A percentile compares a stretch with the other conserved stretches of the same genome.
Conservation (phyloP, 2,329 filamentous ascomycete genomes). For the Metarhizium album region DNA sequence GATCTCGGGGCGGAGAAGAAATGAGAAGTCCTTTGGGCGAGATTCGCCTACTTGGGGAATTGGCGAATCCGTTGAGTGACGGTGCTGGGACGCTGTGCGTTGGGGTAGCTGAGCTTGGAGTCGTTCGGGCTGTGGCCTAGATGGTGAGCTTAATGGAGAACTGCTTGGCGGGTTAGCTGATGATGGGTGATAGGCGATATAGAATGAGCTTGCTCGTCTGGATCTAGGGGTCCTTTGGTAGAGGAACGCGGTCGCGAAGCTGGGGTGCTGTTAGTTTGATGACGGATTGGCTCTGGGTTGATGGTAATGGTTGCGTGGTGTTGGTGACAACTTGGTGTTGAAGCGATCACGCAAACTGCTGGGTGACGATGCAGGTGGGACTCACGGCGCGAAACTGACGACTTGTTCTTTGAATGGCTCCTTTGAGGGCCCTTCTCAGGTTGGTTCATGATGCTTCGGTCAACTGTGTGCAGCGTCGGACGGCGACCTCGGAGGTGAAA, state of each 20-base stretch:
- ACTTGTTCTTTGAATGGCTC: conserved; percentile 6
- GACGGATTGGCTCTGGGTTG: background rate
- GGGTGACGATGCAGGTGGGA: background rate
- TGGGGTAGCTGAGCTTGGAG: conserved; percentile 9
- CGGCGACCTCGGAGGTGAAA: background rate
- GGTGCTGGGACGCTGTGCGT: conserved; percentile 10
- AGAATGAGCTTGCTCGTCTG: conserved; percentile 6
- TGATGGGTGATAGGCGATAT: too few relatives aligned
- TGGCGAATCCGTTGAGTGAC: conserved; percentile 14
- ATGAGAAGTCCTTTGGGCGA: conserved; percentile 59
- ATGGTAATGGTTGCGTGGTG: background rate
- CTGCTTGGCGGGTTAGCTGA: background rate
- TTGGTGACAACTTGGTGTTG: background rate
- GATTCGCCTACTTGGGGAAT: conserved; percentile 20
- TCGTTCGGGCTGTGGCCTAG: conserved; percentile 6
- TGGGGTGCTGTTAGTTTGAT: background rate
- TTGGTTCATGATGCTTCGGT: conserved; percentile 5
- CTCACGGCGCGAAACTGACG: conserved; percentile 8
- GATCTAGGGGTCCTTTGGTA: conserved; percentile 8
- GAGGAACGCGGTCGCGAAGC: conserved; percentile 10
- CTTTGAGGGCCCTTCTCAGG: background rate
- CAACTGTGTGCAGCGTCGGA: background rate
- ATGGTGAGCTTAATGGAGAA: conserved; percentile 3
- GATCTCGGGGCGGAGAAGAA: conserved; percentile 66
- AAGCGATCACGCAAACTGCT: background rate